These are phyloP conservation scores for Hanseniaspora lachancei DNA, from an alignment of 805 yeast genomes.

Conservation along the genomic window DNA sequence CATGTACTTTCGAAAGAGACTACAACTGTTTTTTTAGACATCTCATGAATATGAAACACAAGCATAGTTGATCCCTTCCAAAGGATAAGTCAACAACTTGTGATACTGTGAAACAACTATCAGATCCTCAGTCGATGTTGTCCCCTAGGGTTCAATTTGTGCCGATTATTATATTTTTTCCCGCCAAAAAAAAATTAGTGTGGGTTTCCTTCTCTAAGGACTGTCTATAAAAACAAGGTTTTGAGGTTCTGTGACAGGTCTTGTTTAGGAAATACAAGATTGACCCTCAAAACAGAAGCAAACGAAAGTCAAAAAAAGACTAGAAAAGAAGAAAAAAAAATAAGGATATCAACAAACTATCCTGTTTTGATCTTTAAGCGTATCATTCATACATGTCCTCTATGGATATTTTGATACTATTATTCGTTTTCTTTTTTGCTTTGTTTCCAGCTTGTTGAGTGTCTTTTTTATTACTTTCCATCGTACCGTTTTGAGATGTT, in stretches of 20 bases:
- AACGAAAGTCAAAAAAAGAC: neutral
- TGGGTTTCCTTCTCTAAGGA: neutral
- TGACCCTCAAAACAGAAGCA: neutral
- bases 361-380: too few relatives aligned
- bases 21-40: too few relatives aligned
- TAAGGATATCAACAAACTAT: too few relatives aligned
- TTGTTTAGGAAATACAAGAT: neutral
- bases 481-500: neutral
- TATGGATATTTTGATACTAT: neutral
- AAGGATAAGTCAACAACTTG: too few relatives aligned
- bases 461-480: neutral
- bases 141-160: neutral
- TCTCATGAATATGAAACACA: too few relatives aligned
- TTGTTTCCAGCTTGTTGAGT: neutral
- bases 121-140: too few relatives aligned
- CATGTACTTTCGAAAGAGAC: too few relatives aligned
- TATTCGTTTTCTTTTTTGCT: neutral
- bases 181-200: too few relatives aligned
- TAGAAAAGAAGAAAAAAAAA: too few relatives aligned
- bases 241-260: neutral
- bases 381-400: constrained; percentile 1
- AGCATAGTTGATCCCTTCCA: too few relatives aligned
- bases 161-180: neutral
- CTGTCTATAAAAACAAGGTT: neutral
- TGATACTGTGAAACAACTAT: too few relatives aligned